Evolutionary conservation across 1,284 basidiomycete species (phyloP).

Genomic region (Cerioporus squamosus): DNA sequence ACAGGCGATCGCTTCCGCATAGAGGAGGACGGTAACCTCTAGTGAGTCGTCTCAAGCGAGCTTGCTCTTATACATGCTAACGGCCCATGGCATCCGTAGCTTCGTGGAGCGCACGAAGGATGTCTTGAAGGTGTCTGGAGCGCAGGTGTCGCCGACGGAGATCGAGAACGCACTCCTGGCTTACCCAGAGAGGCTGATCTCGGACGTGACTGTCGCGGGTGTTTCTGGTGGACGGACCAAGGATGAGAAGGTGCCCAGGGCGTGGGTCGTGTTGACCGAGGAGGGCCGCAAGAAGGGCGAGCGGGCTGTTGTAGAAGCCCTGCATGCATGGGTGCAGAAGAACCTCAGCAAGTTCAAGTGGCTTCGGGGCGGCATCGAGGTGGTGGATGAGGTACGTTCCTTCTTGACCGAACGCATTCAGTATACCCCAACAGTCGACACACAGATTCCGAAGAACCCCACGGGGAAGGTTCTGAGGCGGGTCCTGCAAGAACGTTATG

Average conservation of each 20-base stretch:
- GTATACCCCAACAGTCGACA: background rate
- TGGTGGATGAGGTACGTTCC: conserved; percentile 59
- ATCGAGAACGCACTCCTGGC: conserved; percentile 65
- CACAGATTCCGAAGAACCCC: conserved; percentile 69
- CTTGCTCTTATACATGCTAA: background rate
- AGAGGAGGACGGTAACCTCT: conserved; percentile 60
- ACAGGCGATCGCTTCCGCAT: conserved; percentile 74
- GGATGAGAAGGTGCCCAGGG: conserved; percentile 72
- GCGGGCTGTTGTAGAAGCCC: conserved; percentile 43
- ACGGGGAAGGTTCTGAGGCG: conserved; percentile 71
- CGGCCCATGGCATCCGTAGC: conserved; percentile 35
- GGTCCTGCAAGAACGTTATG: conserved; percentile 59
- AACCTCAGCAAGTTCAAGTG: conserved; percentile 74
- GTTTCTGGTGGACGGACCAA: conserved; percentile 67
- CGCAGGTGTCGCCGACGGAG: conserved; percentile 76
- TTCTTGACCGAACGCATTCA: background rate
- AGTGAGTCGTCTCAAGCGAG: conserved; percentile 50
- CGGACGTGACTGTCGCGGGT: conserved; percentile 69
- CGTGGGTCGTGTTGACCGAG: conserved; percentile 71
- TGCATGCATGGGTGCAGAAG: conserved; percentile 64
- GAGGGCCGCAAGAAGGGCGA: conserved; percentile 53
- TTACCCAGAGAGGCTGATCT: conserved; percentile 61
- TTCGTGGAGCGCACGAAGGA: conserved; percentile 72
- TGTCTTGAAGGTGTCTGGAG: conserved; percentile 73
- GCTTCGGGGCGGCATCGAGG: conserved; percentile 67